phyloP scores from a whole-genome alignment of 441 rosid genomes.

The Bruguiera hainesii region DNA sequence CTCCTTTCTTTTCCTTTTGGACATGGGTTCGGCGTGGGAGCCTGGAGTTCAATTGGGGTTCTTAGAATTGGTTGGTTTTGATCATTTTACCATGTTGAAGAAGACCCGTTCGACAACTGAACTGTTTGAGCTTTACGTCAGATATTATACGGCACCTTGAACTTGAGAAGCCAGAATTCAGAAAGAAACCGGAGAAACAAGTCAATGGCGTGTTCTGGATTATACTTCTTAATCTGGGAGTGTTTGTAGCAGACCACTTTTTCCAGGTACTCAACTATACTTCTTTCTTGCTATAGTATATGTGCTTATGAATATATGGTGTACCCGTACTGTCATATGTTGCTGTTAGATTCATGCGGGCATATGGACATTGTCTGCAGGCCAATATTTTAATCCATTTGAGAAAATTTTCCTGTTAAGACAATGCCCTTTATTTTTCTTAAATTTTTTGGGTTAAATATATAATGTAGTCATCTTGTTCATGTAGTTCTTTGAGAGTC shows the following conservation, averaged over 20 bases:
- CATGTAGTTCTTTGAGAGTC: background rate
- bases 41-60: too few species aligned
- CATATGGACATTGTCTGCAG: background rate
- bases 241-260: constrained; percentile 73
- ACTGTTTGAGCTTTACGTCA: constrained; percentile 22
- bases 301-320: background rate
- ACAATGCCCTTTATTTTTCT: background rate
- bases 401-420: background rate
- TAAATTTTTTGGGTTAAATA: too few species aligned
- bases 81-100: too few species aligned
- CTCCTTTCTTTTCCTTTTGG: too few species aligned
- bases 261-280: constrained; percentile 49
- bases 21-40: too few species aligned
- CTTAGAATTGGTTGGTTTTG: too few species aligned
- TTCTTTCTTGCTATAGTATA: background rate
- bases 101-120: background rate
- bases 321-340: background rate
- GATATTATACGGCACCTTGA: constrained; percentile 65
- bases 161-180: constrained; percentile 47
- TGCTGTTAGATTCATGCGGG: background rate
- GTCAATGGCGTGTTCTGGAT: constrained; percentile 83
- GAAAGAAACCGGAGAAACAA: constrained; percentile 46
- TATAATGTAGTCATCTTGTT: background rate
- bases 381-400: background rate
- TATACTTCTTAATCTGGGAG: constrained; percentile 78